phyloP scores from a whole-genome alignment of 306 rosid genomes.

The Pachyrhizus erosus region DNA sequence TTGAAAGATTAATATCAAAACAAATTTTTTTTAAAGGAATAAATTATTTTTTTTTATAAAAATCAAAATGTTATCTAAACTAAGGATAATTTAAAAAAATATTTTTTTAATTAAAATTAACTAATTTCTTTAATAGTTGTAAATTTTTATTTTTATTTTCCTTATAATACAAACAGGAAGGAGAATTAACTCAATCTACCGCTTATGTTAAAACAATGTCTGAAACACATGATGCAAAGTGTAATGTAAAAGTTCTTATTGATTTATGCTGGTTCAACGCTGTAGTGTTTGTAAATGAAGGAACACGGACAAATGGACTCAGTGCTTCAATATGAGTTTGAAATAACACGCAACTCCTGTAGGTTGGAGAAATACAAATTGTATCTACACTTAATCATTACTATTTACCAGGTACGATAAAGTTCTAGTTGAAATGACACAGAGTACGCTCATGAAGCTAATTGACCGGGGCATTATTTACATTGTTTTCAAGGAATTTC shows the following conservation, averaged over 20 bases:
- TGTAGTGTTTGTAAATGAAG: neutral
- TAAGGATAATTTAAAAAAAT: no score
- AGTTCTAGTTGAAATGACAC: constrained; percentile 22
- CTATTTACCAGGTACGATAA: constrained; percentile 12
- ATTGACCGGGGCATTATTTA: constrained; percentile 29
- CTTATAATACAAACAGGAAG: no score
- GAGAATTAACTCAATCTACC: neutral
- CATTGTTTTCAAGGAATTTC: constrained; percentile 39
- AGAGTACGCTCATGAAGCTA: neutral
- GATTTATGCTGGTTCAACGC: neutral
- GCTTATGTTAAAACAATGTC: neutral
- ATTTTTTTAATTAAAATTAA: no score
- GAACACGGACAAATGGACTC: constrained; percentile 4
- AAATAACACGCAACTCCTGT: constrained; percentile 22
- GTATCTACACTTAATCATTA: constrained; percentile 31
- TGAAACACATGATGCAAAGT: constrained; percentile 20
- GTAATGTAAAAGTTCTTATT: neutral
- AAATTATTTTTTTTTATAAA: no score
- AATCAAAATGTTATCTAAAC: no score
- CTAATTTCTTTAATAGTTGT: no score
- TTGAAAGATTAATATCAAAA: no score
- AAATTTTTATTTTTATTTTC: no score
- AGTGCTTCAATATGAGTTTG: constrained; percentile 1
- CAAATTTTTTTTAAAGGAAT: no score
- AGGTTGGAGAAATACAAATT: constrained; percentile 36